These are phyloP conservation scores for Suhomyces kilbournensis DNA, from an alignment of 805 yeast genomes.

Conservation along the genomic window DNA sequence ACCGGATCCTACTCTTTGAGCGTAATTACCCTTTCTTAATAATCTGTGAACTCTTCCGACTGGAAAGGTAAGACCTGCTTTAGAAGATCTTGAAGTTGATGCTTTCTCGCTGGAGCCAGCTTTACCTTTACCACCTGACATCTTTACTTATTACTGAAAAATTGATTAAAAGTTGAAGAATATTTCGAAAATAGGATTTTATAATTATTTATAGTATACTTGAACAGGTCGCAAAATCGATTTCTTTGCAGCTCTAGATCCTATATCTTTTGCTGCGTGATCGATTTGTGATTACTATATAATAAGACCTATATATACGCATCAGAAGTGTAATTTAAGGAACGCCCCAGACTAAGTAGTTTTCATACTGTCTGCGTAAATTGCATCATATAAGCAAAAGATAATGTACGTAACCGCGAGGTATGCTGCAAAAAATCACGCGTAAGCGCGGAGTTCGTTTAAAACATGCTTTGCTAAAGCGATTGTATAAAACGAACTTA, in stretches of 20 bases:
- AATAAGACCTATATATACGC: not conserved
- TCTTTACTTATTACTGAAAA: slow-evolving; percentile 27
- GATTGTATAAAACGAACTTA: not conserved
- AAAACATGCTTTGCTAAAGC: not conserved
- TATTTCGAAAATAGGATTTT: not conserved
- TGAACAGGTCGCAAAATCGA: not conserved
- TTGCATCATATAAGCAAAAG: not conserved
- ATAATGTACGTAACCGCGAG: not conserved
- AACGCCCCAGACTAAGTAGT: not conserved
- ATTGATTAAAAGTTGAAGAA: not conserved
- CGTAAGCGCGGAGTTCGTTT: not conserved
- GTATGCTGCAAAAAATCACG: not conserved
- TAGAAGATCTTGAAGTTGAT: slow-evolving; percentile 96
- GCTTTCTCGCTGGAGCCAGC: slow-evolving; percentile 89
- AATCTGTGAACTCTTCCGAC: slow-evolving; percentile 99
- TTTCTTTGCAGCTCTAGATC: not conserved
- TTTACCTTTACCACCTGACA: slow-evolving; percentile 89
- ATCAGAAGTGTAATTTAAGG: not conserved
- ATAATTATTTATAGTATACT: not conserved
- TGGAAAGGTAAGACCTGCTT: slow-evolving; percentile 99
- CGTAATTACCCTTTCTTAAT: slow-evolving; percentile 95
- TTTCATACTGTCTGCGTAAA: not conserved
- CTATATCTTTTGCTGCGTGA: not conserved
- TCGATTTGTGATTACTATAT: not conserved
- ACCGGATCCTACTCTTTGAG: slow-evolving; percentile 98